Percentiles rank a stretch among this genome's conserved stretches.
phyloP scores from a whole-genome alignment of 176 grass and related monocot genomes.

The Canna indica region DNA sequence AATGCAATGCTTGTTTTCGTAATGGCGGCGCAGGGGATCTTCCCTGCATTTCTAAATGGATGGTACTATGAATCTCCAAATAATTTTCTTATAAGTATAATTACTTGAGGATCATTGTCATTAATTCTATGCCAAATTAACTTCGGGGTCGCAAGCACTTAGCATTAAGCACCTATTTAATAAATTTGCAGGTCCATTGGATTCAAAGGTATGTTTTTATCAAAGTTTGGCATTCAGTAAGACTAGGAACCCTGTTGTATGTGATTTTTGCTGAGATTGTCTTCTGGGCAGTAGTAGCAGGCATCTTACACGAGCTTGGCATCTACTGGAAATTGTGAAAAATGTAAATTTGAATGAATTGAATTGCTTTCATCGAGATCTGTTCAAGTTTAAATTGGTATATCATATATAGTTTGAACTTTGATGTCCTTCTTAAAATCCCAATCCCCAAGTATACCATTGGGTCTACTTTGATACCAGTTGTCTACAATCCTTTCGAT shows the following conservation, averaged over 20 bases:
- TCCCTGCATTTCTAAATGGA: constrained; percentile 82
- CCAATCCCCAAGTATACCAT: too few species aligned
- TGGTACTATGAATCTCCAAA: constrained; percentile 79
- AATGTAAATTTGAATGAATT: not conserved
- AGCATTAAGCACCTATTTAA: not conserved
- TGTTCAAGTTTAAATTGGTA: not conserved
- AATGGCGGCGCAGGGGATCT: constrained; percentile 78
- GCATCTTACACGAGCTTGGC: constrained; percentile 44
- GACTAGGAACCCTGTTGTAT: constrained; percentile 70
- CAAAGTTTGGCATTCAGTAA: constrained; percentile 53
- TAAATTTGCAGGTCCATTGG: constrained; percentile 72
- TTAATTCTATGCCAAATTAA: too few species aligned
- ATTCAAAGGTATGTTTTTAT: constrained; percentile 83
- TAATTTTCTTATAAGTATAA: constrained; percentile 61
- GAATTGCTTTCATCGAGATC: not conserved
- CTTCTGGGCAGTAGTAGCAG: constrained; percentile 74
- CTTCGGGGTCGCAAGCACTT: too few species aligned
- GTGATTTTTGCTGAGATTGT: constrained; percentile 74
- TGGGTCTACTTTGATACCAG: too few species aligned
- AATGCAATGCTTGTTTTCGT: constrained; percentile 98
- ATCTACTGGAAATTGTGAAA: constrained; percentile 83
- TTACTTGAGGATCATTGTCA: constrained; percentile 4
- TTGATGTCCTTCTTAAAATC: too few species aligned
- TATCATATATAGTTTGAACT: too few species aligned
- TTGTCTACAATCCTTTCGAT: too few species aligned